phyloP scores from a whole-genome alignment of 2,329 filamentous ascomycete genomes.

The Epichloe aotearoae region DNA sequence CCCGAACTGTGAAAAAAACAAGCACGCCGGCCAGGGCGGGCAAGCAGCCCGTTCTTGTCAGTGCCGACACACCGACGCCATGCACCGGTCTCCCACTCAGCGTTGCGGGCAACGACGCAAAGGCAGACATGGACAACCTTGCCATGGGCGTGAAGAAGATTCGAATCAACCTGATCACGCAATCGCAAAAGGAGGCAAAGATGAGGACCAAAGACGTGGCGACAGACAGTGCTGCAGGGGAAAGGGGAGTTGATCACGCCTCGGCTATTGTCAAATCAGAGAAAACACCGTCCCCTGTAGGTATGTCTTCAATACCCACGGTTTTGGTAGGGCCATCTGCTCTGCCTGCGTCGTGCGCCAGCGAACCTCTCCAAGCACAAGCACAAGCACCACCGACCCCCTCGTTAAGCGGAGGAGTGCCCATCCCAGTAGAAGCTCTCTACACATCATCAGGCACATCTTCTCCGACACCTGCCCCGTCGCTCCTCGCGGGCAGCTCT shows the following conservation, averaged over 20 bases:
- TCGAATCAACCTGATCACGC: conserved; percentile 47
- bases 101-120: conserved; percentile 6
- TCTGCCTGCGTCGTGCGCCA: neutral
- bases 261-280: neutral
- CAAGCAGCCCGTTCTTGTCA: conserved; percentile 7
- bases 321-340: neutral
- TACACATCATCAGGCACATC: conserved; percentile 11
- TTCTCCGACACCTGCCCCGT: conserved; percentile 12
- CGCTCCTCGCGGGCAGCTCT: conserved; percentile 17
- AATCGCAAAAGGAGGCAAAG: conserved; percentile 43
- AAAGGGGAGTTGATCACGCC: neutral
- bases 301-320: neutral
- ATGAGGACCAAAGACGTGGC: conserved; percentile 15
- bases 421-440: conserved; percentile 13
- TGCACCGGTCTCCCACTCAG: conserved; percentile 2
- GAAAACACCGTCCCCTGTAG: neutral
- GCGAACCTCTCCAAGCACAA: neutral
- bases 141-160: conserved; percentile 49
- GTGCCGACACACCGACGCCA: conserved; percentile 7
- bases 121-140: conserved; percentile 38
- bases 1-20: conserved; percentile 25
- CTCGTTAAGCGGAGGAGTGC: conserved; percentile 12
- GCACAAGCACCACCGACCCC: conserved; percentile 10
- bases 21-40: conserved; percentile 11
- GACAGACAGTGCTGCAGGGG: neutral